Conservation (phyloP, 2,329 filamentous ascomycete genomes). For the Gaeumannomyces sp. region DNA sequence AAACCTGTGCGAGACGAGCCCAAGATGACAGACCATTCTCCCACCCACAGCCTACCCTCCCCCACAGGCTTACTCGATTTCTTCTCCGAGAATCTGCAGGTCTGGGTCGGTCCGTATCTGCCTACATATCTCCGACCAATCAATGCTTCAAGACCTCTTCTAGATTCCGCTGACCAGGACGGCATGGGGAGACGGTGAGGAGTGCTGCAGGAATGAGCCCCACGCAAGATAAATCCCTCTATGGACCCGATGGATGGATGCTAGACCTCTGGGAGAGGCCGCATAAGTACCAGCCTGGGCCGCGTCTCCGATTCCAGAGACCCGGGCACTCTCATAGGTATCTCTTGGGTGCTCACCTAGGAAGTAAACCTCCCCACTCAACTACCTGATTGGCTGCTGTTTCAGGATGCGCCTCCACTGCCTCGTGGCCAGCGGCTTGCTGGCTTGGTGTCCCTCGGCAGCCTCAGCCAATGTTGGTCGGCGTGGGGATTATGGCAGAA, state of each 20-base stretch:
- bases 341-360: not conserved
- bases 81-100: too few species aligned
- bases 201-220: not conserved
- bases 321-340: too few species aligned
- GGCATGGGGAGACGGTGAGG: not conserved
- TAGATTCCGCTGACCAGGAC: not conserved
- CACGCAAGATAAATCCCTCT: not conserved
- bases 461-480: not conserved
- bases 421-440: not conserved
- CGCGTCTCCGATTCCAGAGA: not conserved
- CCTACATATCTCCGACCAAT: not conserved
- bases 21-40: not conserved
- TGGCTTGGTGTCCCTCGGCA: not conserved
- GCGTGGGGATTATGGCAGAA: constrained; percentile 17
- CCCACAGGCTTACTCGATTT: not conserved
- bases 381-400: not conserved
- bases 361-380: not conserved
- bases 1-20: not conserved
- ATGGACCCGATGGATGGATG: not conserved
- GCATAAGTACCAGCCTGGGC: not conserved
- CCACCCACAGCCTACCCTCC: too few species aligned
- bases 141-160: not conserved
- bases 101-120: too few species aligned
- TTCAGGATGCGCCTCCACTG: not conserved
- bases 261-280: not conserved